A percentile compares a stretch with the other conserved stretches of the same genome.
These are phyloP conservation scores for Spirogloea muscicola DNA, from an alignment of 139 green algal species.

Conservation along the genomic window DNA sequence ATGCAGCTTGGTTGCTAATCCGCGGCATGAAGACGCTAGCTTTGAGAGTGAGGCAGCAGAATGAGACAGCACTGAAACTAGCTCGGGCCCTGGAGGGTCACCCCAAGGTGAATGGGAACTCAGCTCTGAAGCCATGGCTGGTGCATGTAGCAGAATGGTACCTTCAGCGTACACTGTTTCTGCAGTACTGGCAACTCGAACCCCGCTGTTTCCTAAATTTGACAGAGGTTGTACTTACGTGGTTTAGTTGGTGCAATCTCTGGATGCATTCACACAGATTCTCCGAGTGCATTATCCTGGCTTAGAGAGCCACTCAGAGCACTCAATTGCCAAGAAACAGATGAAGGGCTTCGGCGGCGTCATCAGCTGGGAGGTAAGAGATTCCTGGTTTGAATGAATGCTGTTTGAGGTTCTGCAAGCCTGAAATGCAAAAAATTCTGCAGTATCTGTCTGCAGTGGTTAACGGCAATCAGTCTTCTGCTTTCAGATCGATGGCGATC, in stretches of 20 bases:
- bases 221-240: too few relatives aligned
- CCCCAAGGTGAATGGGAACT: constrained; percentile 82
- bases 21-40: constrained; percentile 96
- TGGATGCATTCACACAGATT: constrained; percentile 39
- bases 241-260: too few relatives aligned
- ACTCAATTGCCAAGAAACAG: constrained; percentile 84
- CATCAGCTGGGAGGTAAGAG: constrained; percentile 80
- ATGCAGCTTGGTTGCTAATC: constrained; percentile 93
- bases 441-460: too few relatives aligned
- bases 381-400: neutral
- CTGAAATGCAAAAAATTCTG: too few relatives aligned
- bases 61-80: constrained; percentile 66
- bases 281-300: constrained; percentile 73
- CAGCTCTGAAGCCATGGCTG: too few relatives aligned
- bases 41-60: constrained; percentile 84
- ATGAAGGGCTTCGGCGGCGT: constrained; percentile 95
- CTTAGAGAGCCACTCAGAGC: constrained; percentile 84
- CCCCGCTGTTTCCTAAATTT: too few relatives aligned
- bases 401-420: neutral
- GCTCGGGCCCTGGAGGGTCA: constrained; percentile 76
- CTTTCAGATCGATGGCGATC: constrained; percentile 66
- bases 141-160: too few relatives aligned
- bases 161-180: too few relatives aligned
- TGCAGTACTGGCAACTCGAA: too few relatives aligned
- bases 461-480: too few relatives aligned